Evolutionary conservation across 2,329 filamentous ascomycete species (phyloP).

Genomic region (Aspergillus ustus): DNA sequence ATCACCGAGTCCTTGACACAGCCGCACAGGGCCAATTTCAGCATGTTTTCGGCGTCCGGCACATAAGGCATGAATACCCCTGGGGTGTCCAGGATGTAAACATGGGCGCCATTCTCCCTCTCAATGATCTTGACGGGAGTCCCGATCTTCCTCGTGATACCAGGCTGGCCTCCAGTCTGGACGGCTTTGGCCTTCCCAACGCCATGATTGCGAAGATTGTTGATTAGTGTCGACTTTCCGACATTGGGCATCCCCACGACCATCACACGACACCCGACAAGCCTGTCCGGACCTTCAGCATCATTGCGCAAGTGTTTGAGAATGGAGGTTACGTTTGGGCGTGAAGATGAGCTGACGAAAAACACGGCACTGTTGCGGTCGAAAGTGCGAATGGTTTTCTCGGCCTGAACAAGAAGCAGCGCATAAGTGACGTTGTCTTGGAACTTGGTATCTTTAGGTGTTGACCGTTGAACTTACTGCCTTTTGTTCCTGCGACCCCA

Average conservation of each 20-base stretch:
- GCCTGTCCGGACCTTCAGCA: constrained; percentile 43
- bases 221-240: constrained; percentile 93
- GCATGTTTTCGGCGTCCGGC: constrained; percentile 81
- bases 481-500: constrained; percentile 44
- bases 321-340: constrained; percentile 37
- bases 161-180: constrained; percentile 82
- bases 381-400: constrained; percentile 40
- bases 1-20: constrained; percentile 90
- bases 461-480: constrained; percentile 36
- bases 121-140: constrained; percentile 81
- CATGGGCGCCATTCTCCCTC: constrained; percentile 59
- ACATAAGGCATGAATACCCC: constrained; percentile 96
- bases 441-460: not conserved
- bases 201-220: constrained; percentile 74
- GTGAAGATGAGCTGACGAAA: constrained; percentile 40
- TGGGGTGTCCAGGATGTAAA: constrained; percentile 89
- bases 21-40: constrained; percentile 90
- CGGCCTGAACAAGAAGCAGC: constrained; percentile 27
- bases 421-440: constrained; percentile 1
- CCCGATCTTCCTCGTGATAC: constrained; percentile 83
- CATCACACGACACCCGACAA: constrained; percentile 84
- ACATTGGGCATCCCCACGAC: constrained; percentile 98
- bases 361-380: constrained; percentile 41
- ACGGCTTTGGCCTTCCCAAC: constrained; percentile 72
- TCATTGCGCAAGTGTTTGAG: constrained; percentile 39